Evolutionary conservation across 2,329 filamentous ascomycete species (phyloP).

Genomic region (Pseudopyricularia javanii): DNA sequence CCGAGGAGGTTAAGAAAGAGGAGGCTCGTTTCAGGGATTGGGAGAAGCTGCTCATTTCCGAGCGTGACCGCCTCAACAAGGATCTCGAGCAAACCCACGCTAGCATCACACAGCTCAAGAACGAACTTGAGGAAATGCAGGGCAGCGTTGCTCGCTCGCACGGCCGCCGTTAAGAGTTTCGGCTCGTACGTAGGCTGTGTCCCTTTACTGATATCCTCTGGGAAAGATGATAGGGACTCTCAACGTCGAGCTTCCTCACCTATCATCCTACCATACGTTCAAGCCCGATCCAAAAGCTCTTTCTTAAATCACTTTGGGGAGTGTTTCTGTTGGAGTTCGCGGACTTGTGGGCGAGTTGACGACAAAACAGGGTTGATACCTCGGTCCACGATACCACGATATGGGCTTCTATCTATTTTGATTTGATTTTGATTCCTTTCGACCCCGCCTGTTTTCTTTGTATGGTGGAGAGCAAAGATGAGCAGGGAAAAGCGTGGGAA

Average conservation of each 20-base stretch:
- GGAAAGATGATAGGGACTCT: background rate
- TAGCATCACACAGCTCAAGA: constrained; percentile 81
- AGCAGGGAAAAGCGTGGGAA: background rate
- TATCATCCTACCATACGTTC: background rate
- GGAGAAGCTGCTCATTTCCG: constrained; percentile 99
- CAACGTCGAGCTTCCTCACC: background rate
- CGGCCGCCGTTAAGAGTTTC: constrained; percentile 62
- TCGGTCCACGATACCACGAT: background rate
- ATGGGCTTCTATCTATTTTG: background rate
- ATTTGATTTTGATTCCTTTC: background rate
- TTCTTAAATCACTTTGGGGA: background rate
- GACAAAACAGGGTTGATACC: background rate
- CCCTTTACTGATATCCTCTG: background rate
- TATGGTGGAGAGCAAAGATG: background rate
- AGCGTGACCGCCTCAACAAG: constrained; percentile 99
- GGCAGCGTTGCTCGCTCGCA: constrained; percentile 81
- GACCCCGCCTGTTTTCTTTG: background rate
- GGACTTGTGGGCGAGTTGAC: background rate
- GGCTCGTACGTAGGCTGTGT: background rate
- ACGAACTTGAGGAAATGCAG: constrained; percentile 88
- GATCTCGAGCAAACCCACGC: constrained; percentile 97
- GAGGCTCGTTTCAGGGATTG: constrained; percentile 98
- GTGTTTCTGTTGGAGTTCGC: background rate
- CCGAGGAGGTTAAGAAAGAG: constrained; percentile 99
- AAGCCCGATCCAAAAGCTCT: background rate